Evolutionary conservation across 1,284 basidiomycete species (phyloP), one percentile per base, ranked within the genome.

Genomic region (Fomitopsis schrenkii): DNA sequence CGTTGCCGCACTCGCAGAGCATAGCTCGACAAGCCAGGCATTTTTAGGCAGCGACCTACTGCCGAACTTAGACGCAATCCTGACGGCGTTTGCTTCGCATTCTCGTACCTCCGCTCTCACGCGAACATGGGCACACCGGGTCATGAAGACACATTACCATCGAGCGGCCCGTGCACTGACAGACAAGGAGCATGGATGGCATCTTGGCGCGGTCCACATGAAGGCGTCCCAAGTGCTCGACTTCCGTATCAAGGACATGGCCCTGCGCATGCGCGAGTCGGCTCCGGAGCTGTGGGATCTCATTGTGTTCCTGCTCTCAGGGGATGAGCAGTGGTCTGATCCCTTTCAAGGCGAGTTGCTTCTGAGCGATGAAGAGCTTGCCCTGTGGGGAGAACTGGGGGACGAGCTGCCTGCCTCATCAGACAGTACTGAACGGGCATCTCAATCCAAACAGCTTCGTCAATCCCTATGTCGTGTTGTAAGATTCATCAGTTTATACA

Each of bases 211-310:
- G 7, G 30, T 33, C 4, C 30, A 33, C 7, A 33, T 33, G 30
- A 33, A 33, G 7, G 30, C 30, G 3, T 3, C 3, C 4, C 30
- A 33, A 33, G 30, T 33, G 4, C 30, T 33, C 19, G 59, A 60
- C 19, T 60, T 60, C 41, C 40, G 41, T 1, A 42, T 57, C 8
- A 54, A 60, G 41, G 53, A 48, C 30, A 57, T 60, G 54, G 59
- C 59, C 3, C 2, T 1, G 15, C 42, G 40, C 7, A 59, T 50
- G 48, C 7, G n/a, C 5, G 6, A n/a, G 10, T 12, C 41, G 2
- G 50, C 35, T 19, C 58, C 41, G 17, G 6, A 33, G 28, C 15
- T 57, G 5, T 57, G 56, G 55, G 41, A 40, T 2, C 19, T 57
- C 9, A 19, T 33, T 4, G 2, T 3, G 1, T 45, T 42, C 12